Evolutionary conservation across 805 yeast genomes (phyloP).

Genomic region (Sungouiella blattae): DNA sequence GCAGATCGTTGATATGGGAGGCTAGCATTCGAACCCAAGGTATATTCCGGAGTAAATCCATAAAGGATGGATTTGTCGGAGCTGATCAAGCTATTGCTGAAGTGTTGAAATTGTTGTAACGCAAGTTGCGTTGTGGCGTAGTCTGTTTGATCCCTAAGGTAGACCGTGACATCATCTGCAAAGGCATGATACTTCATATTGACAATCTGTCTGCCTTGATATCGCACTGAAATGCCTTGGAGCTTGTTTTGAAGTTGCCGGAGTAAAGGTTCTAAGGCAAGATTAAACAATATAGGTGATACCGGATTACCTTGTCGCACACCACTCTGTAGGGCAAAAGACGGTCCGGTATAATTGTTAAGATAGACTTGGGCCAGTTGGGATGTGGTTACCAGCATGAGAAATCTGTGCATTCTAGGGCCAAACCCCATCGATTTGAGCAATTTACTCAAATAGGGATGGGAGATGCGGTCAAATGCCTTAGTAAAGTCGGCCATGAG

Average conservation of each 20-base stretch:
- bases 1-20: not conserved
- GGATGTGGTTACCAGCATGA: not conserved
- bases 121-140: not conserved
- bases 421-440: not conserved
- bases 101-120: not conserved
- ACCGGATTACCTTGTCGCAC: conserved; percentile 1
- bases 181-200: conserved; percentile 1
- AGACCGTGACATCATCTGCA: conserved; percentile 1
- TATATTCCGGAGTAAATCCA: not conserved
- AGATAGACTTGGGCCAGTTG: not conserved
- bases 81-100: not conserved
- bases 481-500: conserved; percentile 1
- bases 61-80: not conserved
- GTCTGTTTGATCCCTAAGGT: not conserved
- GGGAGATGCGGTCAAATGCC: conserved; percentile 1
- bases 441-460: not conserved
- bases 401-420: not conserved
- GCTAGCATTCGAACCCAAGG: not conserved
- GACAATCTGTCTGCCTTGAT: not conserved
- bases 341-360: not conserved
- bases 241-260: not conserved
- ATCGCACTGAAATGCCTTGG: not conserved
- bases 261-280: not conserved
- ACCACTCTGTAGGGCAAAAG: not conserved
- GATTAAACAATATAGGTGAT: not conserved